Conservation (phyloP, 1,139 yeast species). For the Kodamaea anthophila region DNA sequence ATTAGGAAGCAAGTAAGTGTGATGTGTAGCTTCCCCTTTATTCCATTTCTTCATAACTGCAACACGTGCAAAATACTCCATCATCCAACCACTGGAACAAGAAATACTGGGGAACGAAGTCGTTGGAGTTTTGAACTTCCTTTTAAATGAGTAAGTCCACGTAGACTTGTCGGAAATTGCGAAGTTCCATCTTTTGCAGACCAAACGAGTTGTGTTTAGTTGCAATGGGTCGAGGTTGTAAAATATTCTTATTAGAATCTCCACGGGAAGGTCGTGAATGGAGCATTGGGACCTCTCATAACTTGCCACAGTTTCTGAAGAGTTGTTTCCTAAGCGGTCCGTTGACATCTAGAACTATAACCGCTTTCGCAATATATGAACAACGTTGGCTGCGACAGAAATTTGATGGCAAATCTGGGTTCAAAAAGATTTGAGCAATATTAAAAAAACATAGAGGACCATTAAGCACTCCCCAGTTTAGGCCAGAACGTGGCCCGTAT, state of each 20-base stretch:
- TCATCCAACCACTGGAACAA: constrained; percentile 45
- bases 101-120: constrained; percentile 51
- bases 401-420: no score
- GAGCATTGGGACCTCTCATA: no score
- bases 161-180: constrained; percentile 52
- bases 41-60: constrained; percentile 45
- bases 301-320: background rate
- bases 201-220: constrained; percentile 42
- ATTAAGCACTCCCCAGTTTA: no score
- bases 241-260: constrained; percentile 50
- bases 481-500: no score
- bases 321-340: constrained; percentile 8
- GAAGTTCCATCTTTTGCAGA: constrained; percentile 48
- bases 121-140: constrained; percentile 36
- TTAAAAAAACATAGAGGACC: no score
- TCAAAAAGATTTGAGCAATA: no score
- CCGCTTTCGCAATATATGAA: no score
- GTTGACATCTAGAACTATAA: constrained; percentile 2
- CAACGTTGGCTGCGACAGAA: no score
- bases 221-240: constrained; percentile 53
- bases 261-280: constrained; percentile 48
- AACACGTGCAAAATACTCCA: constrained; percentile 49
- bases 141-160: constrained; percentile 54
- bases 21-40: constrained; percentile 34
- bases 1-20: constrained; percentile 27